Percentiles rank a stretch among this genome's conserved stretches.
Conservation (phyloP, 1,139 yeast genomes). For the Yamadazyma songkhlaensis region DNA sequence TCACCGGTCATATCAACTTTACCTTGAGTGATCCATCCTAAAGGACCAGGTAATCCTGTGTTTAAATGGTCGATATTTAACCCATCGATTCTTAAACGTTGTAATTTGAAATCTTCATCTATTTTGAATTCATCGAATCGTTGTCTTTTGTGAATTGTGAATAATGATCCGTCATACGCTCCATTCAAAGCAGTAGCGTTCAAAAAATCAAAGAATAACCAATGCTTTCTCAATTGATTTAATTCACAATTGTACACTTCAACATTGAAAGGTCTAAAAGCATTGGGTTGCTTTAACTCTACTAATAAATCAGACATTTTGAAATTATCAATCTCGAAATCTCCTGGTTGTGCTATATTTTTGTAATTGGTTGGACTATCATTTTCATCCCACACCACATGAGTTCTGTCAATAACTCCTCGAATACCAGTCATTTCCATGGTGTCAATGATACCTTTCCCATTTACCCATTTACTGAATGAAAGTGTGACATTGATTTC, state of each 20-base stretch:
- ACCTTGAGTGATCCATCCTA: constrained; percentile 94
- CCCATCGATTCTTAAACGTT: constrained; percentile 80
- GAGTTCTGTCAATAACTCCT: constrained; percentile 89
- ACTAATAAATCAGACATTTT: constrained; percentile 82
- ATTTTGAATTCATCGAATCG: constrained; percentile 42
- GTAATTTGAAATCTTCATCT: constrained; percentile 49
- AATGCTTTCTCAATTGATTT: constrained; percentile 78
- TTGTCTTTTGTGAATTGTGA: constrained; percentile 84
- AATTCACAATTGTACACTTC: constrained; percentile 84
- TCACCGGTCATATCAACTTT: constrained; percentile 92
- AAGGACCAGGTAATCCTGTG: constrained; percentile 87
- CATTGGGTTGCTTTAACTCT: constrained; percentile 76
- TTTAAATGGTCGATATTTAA: constrained; percentile 86
- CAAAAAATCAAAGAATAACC: constrained; percentile 85
- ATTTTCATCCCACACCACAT: constrained; percentile 76
- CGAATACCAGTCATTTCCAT: constrained; percentile 81
- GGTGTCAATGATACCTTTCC: constrained; percentile 81
- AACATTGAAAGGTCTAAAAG: constrained; percentile 79
- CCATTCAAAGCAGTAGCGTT: constrained; percentile 88
- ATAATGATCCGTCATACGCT: constrained; percentile 86
- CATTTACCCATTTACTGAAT: constrained; percentile 83
- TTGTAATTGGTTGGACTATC: constrained; percentile 83
- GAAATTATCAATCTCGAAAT: constrained; percentile 84
- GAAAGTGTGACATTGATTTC: constrained; percentile 80
- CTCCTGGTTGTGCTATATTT: constrained; percentile 77